Evolutionary conservation across 108 stramenopile genomes (phyloP).

Genomic region (Fragilaria radians): DNA sequence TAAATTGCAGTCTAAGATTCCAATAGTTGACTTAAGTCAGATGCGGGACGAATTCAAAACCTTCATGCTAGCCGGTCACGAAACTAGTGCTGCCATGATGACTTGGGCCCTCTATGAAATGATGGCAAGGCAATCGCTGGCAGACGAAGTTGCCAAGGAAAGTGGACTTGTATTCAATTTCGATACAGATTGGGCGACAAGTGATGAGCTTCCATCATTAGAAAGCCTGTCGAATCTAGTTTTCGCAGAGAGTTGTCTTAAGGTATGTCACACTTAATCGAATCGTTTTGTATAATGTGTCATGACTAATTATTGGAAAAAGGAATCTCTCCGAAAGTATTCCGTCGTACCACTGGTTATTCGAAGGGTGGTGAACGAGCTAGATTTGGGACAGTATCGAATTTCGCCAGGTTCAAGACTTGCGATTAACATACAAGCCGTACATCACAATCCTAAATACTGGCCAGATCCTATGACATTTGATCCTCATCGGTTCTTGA

Average conservation of each 20-base stretch:
- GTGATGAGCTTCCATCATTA: neutral
- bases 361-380: slow-evolving; percentile 3
- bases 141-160: neutral
- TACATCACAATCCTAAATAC: slow-evolving; percentile 10
- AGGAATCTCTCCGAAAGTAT: slow-evolving; percentile 13
- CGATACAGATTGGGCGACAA: slow-evolving; percentile 2
- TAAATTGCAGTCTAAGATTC: too few species aligned
- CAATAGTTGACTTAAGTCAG: slow-evolving; percentile 5
- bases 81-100: slow-evolving; percentile 14
- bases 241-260: slow-evolving; percentile 20
- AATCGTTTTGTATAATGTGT: neutral
- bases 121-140: neutral
- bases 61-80: slow-evolving; percentile 12
- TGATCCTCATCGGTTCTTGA: slow-evolving; percentile 3
- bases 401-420: slow-evolving; percentile 2
- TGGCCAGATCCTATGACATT: slow-evolving; percentile 9
- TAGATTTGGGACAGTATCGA: neutral
- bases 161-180: slow-evolving; percentile 1
- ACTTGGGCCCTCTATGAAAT: slow-evolving; percentile 10
- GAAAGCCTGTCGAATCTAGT: slow-evolving; percentile 9
- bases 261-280: neutral
- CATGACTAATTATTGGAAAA: neutral
- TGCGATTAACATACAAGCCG: slow-evolving; percentile 3
- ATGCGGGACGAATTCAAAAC: slow-evolving; percentile 12
- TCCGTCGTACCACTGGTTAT: slow-evolving; percentile 5